Conservation (phyloP, 2,329 filamentous ascomycete genomes). For the Claviceps monticola region DNA sequence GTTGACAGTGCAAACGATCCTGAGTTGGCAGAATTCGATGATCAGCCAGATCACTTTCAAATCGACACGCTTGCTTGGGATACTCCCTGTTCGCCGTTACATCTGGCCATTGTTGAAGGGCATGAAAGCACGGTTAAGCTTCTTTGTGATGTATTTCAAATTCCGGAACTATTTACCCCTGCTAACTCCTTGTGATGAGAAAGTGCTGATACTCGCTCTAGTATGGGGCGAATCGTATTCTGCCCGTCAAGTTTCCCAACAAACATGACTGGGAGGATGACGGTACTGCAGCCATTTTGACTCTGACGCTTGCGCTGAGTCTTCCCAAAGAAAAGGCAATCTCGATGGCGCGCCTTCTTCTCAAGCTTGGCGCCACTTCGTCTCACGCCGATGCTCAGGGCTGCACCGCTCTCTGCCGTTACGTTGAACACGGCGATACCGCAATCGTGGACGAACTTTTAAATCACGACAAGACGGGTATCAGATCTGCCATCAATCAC, state of each 20-base stretch:
- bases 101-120: constrained; percentile 64
- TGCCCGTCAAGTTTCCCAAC: constrained; percentile 55
- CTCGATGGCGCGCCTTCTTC: constrained; percentile 48
- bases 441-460: constrained; percentile 35
- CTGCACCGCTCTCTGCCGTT: constrained; percentile 52
- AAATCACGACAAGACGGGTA: constrained; percentile 44
- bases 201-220: constrained; percentile 14
- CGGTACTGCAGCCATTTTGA: constrained; percentile 49
- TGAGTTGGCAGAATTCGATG: constrained; percentile 38
- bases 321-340: constrained; percentile 50
- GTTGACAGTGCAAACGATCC: constrained; percentile 21
- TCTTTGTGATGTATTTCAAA: constrained; percentile 42
- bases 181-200: neutral
- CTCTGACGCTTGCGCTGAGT: constrained; percentile 51
- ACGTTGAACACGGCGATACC: constrained; percentile 35
- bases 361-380: constrained; percentile 57
- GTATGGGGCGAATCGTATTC: constrained; percentile 64
- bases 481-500: constrained; percentile 54
- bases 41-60: constrained; percentile 68
- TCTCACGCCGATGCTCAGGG: constrained; percentile 56
- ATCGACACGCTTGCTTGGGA: constrained; percentile 74
- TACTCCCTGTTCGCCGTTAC: constrained; percentile 55
- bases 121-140: constrained; percentile 54
- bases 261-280: constrained; percentile 23
- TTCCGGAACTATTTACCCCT: neutral